Conservation (phyloP, 1,284 basidiomycete species). For the Erythrobasidium hasegawianum region DNA sequence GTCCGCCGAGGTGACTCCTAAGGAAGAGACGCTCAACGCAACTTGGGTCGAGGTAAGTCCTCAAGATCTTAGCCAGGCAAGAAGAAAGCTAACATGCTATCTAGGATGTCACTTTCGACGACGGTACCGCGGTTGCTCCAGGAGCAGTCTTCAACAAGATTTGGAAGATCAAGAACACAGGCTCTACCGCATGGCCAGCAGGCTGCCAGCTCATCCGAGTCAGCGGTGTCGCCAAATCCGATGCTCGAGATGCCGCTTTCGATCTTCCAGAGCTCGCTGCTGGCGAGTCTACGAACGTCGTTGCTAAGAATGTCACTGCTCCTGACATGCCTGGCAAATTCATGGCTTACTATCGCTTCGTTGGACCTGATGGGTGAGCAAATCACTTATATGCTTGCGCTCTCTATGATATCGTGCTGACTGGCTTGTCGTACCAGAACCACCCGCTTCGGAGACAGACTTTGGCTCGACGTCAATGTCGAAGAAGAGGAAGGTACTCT, state of each 20-base stretch:
- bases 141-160: slow-evolving; percentile 42
- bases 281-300: slow-evolving; percentile 37
- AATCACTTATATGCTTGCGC: neutral
- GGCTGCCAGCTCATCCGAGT: slow-evolving; percentile 40
- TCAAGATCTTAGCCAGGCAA: neutral
- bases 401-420: neutral
- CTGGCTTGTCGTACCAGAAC: neutral
- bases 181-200: slow-evolving; percentile 37
- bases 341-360: slow-evolving; percentile 40
- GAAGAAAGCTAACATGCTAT: neutral
- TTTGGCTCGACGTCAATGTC: slow-evolving; percentile 33
- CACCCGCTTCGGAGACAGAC: slow-evolving; percentile 29
- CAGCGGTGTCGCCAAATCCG: slow-evolving; percentile 34
- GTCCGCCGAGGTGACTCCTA: neutral
- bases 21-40: slow-evolving; percentile 17
- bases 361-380: slow-evolving; percentile 33
- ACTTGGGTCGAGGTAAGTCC: slow-evolving; percentile 35
- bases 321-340: slow-evolving; percentile 39
- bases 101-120: slow-evolving; percentile 40
- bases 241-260: slow-evolving; percentile 7
- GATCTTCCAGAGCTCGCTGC: slow-evolving; percentile 5
- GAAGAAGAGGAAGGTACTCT: slow-evolving; percentile 2
- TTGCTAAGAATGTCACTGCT: slow-evolving; percentile 39
- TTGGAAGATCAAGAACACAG: slow-evolving; percentile 41
- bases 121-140: slow-evolving; percentile 41